Evolutionary conservation across 352 stramenopile genomes (phyloP), one percentile per base, ranked within the genome.

Genomic region (Globisporangium emineosum): DNA sequence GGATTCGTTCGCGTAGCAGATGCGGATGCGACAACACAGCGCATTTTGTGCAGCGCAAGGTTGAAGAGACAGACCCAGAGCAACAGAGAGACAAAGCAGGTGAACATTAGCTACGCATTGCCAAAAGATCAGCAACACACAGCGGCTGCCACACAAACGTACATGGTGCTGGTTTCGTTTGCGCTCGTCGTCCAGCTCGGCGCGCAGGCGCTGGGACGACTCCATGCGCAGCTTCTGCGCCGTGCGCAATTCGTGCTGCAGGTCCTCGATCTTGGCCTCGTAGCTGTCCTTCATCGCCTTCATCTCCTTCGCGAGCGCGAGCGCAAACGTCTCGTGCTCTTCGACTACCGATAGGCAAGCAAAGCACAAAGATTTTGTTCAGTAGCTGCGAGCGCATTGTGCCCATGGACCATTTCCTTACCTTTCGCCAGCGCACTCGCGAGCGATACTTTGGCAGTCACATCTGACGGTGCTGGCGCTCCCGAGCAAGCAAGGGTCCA

Each of bases 251-350:
- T 91, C 84, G 4, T 71, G 68, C 21, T 77, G 66, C n/a, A 96
- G 69, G 10, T 86, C 72, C n/a, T 87, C 73, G 12, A 96, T 55
- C 56, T 94, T 74, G 19, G 17, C 52, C 62, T 91, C 82, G 61
- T 90, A 93, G 35, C 79, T 76, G 12, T 79, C 68, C 54, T 88
- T 89, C 76, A 88, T 92, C 27, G 65, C 68, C 0, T 76, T 66
- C 75, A 92, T 91, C 57, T 90, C 85, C 49, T 83, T 84, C 25
- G 76, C 73, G 21, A 91, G 65, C 32, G 85, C 81, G 12, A 89
- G 60, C 5, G 79, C 84, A 45, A 95, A 94, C 27, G 76, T 91
- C 54, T 93, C 83, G 19, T 86, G 79, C 25, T 90, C 81, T 57
- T 90, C 81, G 12, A 64, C 77, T 87, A 62, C 17, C 64, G 15